Evolutionary conservation across 768 basidiomycete species (phyloP), one percentile per base, ranked within the genome.

Genomic region (Imleria badia): DNA sequence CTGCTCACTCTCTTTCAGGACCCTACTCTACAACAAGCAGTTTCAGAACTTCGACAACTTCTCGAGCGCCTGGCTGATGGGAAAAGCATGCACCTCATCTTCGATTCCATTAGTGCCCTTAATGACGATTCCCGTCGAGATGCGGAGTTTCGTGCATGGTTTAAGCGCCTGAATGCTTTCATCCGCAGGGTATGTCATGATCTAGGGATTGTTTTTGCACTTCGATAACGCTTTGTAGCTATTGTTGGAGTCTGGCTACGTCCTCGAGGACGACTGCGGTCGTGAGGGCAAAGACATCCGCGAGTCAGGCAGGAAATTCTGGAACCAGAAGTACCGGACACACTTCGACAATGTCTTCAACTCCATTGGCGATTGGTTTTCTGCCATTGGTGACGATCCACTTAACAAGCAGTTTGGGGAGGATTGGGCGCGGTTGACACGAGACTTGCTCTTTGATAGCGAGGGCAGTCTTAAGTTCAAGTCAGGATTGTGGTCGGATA

Each of bases 31-130:
- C 74, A 81, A 44, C 71, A 77, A 34, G 79, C 88, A 13, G 77
- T 80, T 23, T 57, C 66, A 36, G 84, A 93, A 65, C 79, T 94
- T 29, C 85, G 91, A 43, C 86, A 84, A 1, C 77, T 98, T 12
- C 83, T 97, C 39, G 94, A 98, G 71, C 86, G 96, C 20, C 94
- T 98, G 68, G 95, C 95, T 7, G 87, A 91, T 62, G 82, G 81
- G 48, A 66, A 74, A 61, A 83, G 82, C 36, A 80, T 94, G 71
- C 76, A 86, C 52, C 70, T 78, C 30, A 80, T 96, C 54, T 76
- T 89, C 34, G 81, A 89, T 57, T 81, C 94, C 6, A 76, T 88
- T 38, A 78, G 87, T 61, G 79, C 78, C 3, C 77, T 99, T 15
- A 86, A 86, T 57, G 78, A 85, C 45, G 91, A 95, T 66, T 80